A percentile compares a stretch with the other conserved stretches of the same genome.
These are phyloP conservation scores for Fraxinus americana DNA, from an alignment of 257 asterid species.

Conservation along the genomic window DNA sequence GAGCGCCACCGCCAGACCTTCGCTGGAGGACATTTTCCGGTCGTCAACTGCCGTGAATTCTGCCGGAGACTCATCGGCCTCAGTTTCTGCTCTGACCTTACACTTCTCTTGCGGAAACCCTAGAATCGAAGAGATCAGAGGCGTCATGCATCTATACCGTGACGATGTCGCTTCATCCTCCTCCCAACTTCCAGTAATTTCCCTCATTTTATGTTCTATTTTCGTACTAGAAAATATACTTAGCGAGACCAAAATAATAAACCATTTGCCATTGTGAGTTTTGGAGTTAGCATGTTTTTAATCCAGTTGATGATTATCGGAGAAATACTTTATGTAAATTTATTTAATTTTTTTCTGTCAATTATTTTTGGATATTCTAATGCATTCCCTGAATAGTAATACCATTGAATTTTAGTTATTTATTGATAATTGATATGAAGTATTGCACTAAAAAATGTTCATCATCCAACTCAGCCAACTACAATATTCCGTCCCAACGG, in stretches of 20 bases:
- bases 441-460: not conserved
- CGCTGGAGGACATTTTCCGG: conserved; percentile 38
- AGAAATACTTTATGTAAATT: not conserved
- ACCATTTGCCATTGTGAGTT: conserved; percentile 15
- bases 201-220: conserved; percentile 8
- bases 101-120: conserved; percentile 97
- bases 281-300: conserved; percentile 4
- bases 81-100: conserved; percentile 46
- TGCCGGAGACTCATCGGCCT: conserved; percentile 29
- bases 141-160: conserved; percentile 80
- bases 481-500: not conserved
- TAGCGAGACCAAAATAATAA: not conserved
- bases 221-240: not conserved
- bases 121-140: conserved; percentile 89
- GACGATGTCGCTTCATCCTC: conserved; percentile 46
- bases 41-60: conserved; percentile 20
- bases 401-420: not conserved
- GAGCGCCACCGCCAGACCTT: conserved; percentile 46
- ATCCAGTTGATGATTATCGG: not conserved
- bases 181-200: conserved; percentile 61
- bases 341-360: not conserved
- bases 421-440: not conserved
- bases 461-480: not conserved
- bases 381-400: not conserved
- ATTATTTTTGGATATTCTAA: not conserved